phyloP scores from a whole-genome alignment of 1,139 yeast genomes.

The Waltiozyma sp. region DNA sequence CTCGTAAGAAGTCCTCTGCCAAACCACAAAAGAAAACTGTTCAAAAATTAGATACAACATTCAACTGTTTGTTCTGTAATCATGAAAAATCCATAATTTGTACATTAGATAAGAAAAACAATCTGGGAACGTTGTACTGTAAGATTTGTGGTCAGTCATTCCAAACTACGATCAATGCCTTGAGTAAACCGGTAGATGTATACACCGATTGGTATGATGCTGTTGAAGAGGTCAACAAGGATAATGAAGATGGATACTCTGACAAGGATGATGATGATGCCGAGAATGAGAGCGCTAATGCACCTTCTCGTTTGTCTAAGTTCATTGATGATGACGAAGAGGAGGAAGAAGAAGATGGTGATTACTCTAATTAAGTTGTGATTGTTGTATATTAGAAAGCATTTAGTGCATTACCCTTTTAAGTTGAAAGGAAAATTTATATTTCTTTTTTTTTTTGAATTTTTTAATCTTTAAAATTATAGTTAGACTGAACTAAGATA shows the following conservation, averaged over 20 bases:
- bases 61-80: conserved; percentile 89
- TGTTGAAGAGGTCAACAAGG: conserved; percentile 87
- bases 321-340: conserved; percentile 20
- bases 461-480: no score
- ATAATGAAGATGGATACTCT: conserved; percentile 25
- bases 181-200: conserved; percentile 70
- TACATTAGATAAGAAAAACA: conserved; percentile 75
- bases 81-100: conserved; percentile 91
- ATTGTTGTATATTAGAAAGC: conserved; percentile 1
- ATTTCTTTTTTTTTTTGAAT: no score
- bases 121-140: conserved; percentile 78
- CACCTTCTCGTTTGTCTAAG: conserved; percentile 11
- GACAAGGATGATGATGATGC: conserved; percentile 19
- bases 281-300: conserved; percentile 17
- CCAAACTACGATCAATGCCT: conserved; percentile 72
- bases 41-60: conserved; percentile 73
- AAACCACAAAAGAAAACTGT: conserved; percentile 73
- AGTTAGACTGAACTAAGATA: no score
- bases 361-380: conserved; percentile 13
- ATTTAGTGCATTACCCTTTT: no score
- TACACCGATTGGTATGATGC: conserved; percentile 99
- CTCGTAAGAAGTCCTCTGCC: conserved; percentile 84
- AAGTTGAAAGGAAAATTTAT: no score
- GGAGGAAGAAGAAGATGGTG: conserved; percentile 22
- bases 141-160: conserved; percentile 93